These are phyloP conservation scores for Rachicladosporium sp. DNA, from an alignment of 2,329 filamentous ascomycete species.

Conservation along the genomic window DNA sequence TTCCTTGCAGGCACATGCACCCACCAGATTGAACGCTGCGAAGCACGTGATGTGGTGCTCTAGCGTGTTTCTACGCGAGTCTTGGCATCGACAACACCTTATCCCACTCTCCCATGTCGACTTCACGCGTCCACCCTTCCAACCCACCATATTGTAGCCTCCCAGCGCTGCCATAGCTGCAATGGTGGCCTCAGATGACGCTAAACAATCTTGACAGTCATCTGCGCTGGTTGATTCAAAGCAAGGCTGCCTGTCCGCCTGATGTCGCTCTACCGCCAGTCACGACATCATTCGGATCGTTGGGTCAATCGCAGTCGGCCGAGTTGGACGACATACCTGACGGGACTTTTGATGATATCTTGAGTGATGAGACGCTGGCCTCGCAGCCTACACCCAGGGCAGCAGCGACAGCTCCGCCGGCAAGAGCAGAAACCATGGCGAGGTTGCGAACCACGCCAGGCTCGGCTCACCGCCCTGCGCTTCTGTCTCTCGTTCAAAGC, in stretches of 20 bases:
- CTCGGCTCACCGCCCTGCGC: constrained; percentile 26
- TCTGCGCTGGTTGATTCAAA: constrained; percentile 35
- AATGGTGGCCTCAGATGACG: constrained; percentile 30
- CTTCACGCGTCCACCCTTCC: too few relatives aligned
- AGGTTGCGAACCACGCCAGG: constrained; percentile 31
- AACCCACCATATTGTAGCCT: too few relatives aligned
- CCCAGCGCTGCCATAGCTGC: constrained; percentile 1
- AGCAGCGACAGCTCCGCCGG: background rate
- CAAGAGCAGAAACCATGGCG: constrained; percentile 27
- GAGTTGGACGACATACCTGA: constrained; percentile 5
- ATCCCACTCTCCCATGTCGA: too few relatives aligned
- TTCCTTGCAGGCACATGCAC: too few relatives aligned
- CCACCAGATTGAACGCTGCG: too few relatives aligned
- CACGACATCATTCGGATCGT: constrained; percentile 4
- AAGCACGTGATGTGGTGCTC: too few relatives aligned
- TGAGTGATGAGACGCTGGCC: constrained; percentile 3
- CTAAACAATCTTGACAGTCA: constrained; percentile 36
- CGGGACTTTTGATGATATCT: constrained; percentile 4
- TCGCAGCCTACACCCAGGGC: background rate
- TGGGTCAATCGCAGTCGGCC: background rate
- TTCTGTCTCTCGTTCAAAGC: constrained; percentile 11
- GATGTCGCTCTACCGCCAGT: constrained; percentile 5
- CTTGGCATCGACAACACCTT: too few relatives aligned
- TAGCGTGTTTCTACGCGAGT: too few relatives aligned
- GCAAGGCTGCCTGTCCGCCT: constrained; percentile 25